These are phyloP conservation scores for Magnusiomyces clavatus DNA, from an alignment of 1,139 yeast genomes.

Conservation along the genomic window DNA sequence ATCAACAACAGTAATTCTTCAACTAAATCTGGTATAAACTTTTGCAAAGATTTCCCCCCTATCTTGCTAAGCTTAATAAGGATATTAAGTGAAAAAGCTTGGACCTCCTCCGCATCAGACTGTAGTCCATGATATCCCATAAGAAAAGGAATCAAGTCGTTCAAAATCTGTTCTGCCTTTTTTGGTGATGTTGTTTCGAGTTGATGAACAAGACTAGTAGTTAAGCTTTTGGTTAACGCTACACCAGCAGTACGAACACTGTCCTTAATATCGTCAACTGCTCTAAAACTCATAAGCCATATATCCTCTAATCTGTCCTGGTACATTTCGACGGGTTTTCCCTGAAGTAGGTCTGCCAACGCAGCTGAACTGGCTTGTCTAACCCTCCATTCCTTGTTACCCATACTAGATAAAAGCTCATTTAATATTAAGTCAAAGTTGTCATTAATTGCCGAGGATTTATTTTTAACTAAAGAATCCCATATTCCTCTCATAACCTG, in stretches of 20 bases:
- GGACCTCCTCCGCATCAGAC: constrained; percentile 82
- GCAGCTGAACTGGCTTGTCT: constrained; percentile 85
- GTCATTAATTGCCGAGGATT: constrained; percentile 45
- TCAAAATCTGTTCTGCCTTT: constrained; percentile 47
- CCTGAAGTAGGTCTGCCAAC: constrained; percentile 59
- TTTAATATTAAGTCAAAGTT: constrained; percentile 53
- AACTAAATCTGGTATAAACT: constrained; percentile 61
- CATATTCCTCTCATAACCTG: constrained; percentile 85
- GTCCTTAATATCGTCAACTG: constrained; percentile 90
- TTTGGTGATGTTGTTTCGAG: constrained; percentile 32
- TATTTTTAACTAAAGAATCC: constrained; percentile 62
- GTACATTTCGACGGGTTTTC: constrained; percentile 48
- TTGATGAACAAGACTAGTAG: constrained; percentile 54
- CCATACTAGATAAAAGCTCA: constrained; percentile 65
- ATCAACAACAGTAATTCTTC: constrained; percentile 63
- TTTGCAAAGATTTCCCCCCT: constrained; percentile 51
- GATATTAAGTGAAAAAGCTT: constrained; percentile 67
- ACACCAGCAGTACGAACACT: constrained; percentile 82
- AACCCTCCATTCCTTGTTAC: constrained; percentile 85
- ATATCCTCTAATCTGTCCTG: constrained; percentile 53
- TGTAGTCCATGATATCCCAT: constrained; percentile 71
- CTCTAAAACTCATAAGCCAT: constrained; percentile 85
- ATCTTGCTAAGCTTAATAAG: constrained; percentile 61
- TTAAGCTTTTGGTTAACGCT: constrained; percentile 57
- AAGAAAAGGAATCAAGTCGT: constrained; percentile 66